Conservation (phyloP, 306 rosid species). For the Heteromeles arbutifolia region DNA sequence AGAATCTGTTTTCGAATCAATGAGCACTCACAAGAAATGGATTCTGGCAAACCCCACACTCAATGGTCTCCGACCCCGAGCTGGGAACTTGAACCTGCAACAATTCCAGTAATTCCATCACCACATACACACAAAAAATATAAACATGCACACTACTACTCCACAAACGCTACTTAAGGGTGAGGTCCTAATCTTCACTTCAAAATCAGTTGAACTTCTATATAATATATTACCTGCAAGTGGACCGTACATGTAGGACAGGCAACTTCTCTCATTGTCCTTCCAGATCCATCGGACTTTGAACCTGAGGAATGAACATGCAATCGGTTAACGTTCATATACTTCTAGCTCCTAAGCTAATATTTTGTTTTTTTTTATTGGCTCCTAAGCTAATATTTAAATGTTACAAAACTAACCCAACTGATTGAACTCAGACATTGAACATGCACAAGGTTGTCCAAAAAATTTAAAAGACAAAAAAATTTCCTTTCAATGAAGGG, state of each 20-base stretch:
- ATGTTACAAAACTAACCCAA: background rate
- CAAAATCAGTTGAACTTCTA: background rate
- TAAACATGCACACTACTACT: background rate
- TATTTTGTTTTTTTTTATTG: too few species aligned
- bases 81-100: constrained; percentile 95
- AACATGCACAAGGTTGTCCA: too few species aligned
- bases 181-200: background rate
- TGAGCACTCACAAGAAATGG: constrained; percentile 94
- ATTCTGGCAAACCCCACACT: constrained; percentile 97
- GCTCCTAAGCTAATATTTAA: background rate
- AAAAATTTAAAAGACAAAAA: background rate
- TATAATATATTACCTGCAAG: constrained; percentile 56
- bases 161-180: background rate
- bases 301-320: constrained; percentile 48
- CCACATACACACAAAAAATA: constrained; percentile 1
- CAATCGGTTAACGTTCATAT: constrained; percentile 3
- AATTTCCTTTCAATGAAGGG: background rate
- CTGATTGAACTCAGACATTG: background rate
- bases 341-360: constrained; percentile 4
- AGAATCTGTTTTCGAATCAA: constrained; percentile 26
- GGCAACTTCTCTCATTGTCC: constrained; percentile 89
- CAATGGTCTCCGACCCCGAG: constrained; percentile 96
- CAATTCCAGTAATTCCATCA: background rate
- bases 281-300: constrained; percentile 69
- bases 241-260: constrained; percentile 97